phyloP scores from a whole-genome alignment of 2,329 filamentous ascomycete genomes.

The Pleomassaria siparia region DNA sequence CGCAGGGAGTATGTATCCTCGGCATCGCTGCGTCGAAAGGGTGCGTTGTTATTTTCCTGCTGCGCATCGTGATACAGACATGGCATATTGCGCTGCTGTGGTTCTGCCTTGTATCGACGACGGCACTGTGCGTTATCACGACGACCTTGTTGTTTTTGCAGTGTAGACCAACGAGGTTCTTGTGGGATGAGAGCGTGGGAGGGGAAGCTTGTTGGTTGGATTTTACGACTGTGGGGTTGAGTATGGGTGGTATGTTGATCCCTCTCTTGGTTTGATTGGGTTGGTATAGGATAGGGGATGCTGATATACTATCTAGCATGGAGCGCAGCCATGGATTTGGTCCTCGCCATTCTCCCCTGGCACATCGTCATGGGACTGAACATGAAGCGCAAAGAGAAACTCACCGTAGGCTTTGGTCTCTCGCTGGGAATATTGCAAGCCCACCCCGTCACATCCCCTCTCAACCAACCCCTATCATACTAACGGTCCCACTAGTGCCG shows the following conservation, averaged over 20 bases:
- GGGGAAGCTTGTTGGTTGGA: conserved; percentile 30
- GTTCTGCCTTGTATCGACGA: conserved; percentile 31
- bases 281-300: background rate
- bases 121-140: conserved; percentile 28
- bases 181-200: conserved; percentile 30
- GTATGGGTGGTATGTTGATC: conserved; percentile 24
- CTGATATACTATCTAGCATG: conserved; percentile 21
- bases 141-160: conserved; percentile 30
- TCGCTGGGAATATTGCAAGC: conserved; percentile 35
- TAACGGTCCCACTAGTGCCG: conserved; percentile 20
- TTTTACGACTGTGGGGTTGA: conserved; percentile 29
- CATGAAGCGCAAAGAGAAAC: conserved; percentile 39
- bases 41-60: conserved; percentile 32
- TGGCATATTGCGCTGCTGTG: conserved; percentile 35
- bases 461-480: background rate
- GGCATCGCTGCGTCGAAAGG: conserved; percentile 34
- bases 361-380: conserved; percentile 35
- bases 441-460: conserved; percentile 10
- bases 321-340: conserved; percentile 39
- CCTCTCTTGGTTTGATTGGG: background rate
- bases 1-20: conserved; percentile 34
- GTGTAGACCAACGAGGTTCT: conserved; percentile 25
- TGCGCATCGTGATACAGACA: conserved; percentile 30
- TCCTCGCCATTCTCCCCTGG: conserved; percentile 39
- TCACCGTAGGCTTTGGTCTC: conserved; percentile 34